Conservation (phyloP, 129 eudicot species). For the Escallonia herrerae region DNA sequence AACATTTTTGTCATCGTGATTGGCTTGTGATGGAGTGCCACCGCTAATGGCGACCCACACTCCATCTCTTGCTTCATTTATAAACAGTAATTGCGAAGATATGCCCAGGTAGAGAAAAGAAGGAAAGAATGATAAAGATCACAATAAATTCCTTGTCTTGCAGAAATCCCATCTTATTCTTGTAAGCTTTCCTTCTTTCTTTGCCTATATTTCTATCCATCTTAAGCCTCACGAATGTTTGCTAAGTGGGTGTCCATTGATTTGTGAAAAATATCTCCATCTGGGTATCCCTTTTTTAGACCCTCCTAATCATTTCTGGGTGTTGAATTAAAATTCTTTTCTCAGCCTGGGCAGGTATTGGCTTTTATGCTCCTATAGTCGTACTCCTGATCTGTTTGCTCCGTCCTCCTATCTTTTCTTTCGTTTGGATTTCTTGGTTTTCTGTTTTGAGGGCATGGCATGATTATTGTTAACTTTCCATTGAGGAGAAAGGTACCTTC, state of each 20-base stretch:
- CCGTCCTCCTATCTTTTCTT: not conserved
- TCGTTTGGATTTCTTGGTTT: not conserved
- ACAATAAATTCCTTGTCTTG: constrained; percentile 18
- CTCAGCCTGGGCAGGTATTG: not conserved
- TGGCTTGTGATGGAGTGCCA: constrained; percentile 1
- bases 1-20: not conserved
- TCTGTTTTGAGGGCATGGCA: constrained; percentile 4
- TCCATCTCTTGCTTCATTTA: constrained; percentile 40
- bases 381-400: not conserved
- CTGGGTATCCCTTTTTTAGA: not conserved
- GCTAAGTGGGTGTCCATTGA: not conserved
- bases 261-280: not conserved
- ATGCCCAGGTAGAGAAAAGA: not conserved
- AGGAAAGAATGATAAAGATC: not conserved
- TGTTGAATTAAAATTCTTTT: not conserved
- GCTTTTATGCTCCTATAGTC: constrained; percentile 1
- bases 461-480: not conserved
- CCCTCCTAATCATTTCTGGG: not conserved
- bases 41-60: constrained; percentile 11
- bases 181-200: constrained; percentile 26
- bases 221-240: not conserved
- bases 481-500: not conserved
- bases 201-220: not conserved
- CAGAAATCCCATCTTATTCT: constrained; percentile 22
- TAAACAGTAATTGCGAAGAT: not conserved